Conservation (phyloP, 345 rosid genomes). For the Eucalyptus cloeziana region DNA sequence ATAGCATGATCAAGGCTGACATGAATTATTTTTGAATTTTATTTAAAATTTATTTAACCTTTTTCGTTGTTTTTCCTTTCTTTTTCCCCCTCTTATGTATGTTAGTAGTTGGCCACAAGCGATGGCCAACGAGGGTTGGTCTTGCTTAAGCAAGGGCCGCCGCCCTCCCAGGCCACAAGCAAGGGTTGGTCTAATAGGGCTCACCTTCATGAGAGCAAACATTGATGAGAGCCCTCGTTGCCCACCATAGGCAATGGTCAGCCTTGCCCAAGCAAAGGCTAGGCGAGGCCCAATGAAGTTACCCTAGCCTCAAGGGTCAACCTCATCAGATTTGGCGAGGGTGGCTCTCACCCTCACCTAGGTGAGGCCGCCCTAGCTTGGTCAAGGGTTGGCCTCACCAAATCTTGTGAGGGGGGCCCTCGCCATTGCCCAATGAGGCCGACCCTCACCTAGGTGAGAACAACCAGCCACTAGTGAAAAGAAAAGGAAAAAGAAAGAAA, state of each 20-base stretch:
- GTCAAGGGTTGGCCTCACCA: not conserved
- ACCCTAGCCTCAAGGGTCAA: not conserved
- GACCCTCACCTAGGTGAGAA: too few relatives aligned
- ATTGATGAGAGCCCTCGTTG: not conserved
- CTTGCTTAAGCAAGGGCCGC: accelerated
- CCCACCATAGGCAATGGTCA: accelerated
- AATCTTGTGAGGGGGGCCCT: too few relatives aligned
- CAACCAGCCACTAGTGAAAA: not conserved
- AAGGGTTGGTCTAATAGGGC: not conserved
- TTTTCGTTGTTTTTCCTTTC: not conserved
- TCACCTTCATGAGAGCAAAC: accelerated
- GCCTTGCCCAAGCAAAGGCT: accelerated
- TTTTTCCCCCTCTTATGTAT: too few relatives aligned
- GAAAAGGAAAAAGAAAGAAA: too few relatives aligned
- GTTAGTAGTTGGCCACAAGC: not conserved
- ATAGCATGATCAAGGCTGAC: accelerated
- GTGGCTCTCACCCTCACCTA: too few relatives aligned
- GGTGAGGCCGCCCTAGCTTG: not conserved
- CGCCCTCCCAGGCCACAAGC: accelerated
- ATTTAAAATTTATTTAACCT: too few relatives aligned
- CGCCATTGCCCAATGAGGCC: too few relatives aligned
- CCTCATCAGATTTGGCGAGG: accelerated
- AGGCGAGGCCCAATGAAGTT: accelerated
- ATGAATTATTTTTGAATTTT: accelerated
- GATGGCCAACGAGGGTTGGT: accelerated